Evolutionary conservation across 352 stramenopile species (phyloP).

Genomic region (Discostella stelligera): DNA sequence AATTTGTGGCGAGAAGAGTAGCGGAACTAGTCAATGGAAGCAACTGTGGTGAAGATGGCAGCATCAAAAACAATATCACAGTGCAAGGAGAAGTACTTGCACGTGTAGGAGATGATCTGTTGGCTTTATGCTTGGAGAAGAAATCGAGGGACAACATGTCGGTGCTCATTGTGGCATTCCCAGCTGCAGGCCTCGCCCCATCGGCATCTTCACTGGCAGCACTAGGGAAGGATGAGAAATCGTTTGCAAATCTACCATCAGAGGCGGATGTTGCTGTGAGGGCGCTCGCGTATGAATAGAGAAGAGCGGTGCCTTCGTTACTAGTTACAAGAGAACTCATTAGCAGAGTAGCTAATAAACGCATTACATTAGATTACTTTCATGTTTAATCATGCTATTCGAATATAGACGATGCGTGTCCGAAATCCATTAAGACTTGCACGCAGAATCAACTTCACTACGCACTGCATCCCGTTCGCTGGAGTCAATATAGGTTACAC

Average conservation of each 20-base stretch:
- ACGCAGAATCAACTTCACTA: not conserved
- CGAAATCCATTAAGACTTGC: not conserved
- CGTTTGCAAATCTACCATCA: not conserved
- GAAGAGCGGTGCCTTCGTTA: not conserved
- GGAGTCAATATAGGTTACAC: not conserved
- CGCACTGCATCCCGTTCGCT: not conserved
- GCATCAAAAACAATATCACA: not conserved
- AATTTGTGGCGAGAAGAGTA: slow-evolving; percentile 59
- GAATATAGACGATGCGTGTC: no score
- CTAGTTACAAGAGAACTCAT: not conserved
- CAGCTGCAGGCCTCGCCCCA: slow-evolving; percentile 24
- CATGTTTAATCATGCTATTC: no score
- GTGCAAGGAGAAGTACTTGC: slow-evolving; percentile 44
- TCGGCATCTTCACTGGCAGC: not conserved
- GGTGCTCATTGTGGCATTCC: slow-evolving; percentile 63
- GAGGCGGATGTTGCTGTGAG: slow-evolving; percentile 1
- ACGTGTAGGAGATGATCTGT: slow-evolving; percentile 62
- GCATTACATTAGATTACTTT: not conserved
- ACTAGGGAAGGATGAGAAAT: not conserved
- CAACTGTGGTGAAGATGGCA: slow-evolving; percentile 2
- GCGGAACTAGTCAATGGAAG: slow-evolving; percentile 7
- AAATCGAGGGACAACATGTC: slow-evolving; percentile 78
- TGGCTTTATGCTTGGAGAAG: slow-evolving; percentile 61
- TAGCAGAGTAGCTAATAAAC: not conserved
- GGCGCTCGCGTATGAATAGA: slow-evolving; percentile 12